Conservation (phyloP, 176 grass and related monocot species). For the Oryza australiensis region DNA sequence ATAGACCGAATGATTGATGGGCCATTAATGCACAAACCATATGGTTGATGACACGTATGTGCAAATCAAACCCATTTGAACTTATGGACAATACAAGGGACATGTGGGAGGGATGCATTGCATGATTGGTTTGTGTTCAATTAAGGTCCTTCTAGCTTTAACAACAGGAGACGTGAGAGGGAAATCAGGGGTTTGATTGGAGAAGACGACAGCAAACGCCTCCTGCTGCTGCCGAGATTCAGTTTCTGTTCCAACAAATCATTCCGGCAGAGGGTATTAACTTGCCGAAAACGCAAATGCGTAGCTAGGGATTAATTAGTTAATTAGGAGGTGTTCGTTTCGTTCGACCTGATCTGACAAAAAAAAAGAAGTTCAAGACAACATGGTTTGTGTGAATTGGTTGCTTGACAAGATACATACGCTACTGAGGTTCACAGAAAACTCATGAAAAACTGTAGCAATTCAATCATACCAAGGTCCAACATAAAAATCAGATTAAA, state of each 20-base stretch:
- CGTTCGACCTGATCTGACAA: not conserved
- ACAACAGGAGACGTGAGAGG: conserved; percentile 16
- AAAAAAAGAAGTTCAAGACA: not conserved
- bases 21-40: not conserved
- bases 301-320: no score
- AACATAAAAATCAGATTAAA: not conserved
- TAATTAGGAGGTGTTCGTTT: not conserved
- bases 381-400: not conserved
- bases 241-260: not conserved
- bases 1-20: not conserved
- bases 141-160: not conserved
- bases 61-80: not conserved
- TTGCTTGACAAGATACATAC: not conserved
- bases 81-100: not conserved
- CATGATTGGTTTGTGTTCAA: conserved; percentile 22
- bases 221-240: conserved; percentile 12
- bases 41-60: conserved; percentile 4
- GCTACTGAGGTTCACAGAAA: not conserved
- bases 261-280: not conserved
- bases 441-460: not conserved
- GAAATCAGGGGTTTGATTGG: not conserved
- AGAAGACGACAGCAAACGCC: conserved; percentile 18
- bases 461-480: not conserved
- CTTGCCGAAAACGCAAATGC: not conserved
- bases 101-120: not conserved